Base-by-base conservation (phyloP, 345 rosid species). In the Salix exigua region DNA sequence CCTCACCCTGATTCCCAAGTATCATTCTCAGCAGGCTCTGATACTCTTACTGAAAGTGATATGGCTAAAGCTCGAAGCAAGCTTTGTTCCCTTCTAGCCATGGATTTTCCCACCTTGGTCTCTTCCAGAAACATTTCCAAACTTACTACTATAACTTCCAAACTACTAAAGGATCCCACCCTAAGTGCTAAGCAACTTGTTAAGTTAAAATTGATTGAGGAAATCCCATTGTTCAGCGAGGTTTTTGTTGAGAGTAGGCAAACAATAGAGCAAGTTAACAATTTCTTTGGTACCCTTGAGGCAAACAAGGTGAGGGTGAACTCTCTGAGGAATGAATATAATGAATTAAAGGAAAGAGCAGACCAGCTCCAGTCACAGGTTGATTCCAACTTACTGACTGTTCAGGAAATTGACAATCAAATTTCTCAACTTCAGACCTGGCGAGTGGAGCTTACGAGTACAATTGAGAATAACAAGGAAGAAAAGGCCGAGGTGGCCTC, bases 111-210 rank as follows among this genome's bases (percentile, higher is more conserved):
- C 53, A 77, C 87, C 7, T 76, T 92, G 73, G 80, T 92, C 66
- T 82, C 73, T 72, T 86, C 86, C 38, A 76, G 78, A 31, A 85
- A 86, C 76, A 80, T 89, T 42, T 44, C 73, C 7, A 84, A 88
- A 78, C 82, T 92, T 12, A 76, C 82, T 51, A 70, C 70, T 80
- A 68, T 91, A 11, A 93, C 92, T 4, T 51, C 88, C 38, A 88
- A 82, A 76, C 78, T 90, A 11, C 79, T 70, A 68, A 89, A 75
- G 67, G 91, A 89, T 82, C 92, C 93, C 68, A 74, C 58, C 62
- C 79, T 92, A 33, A 81, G 79, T 81, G 92, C 92, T 1, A 94
- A 87, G 37, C 89, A 90, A 75, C 88, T 84, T 38, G 91, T 90
- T 44, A 90, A 86, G 85, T 65, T 88, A 74, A 90, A 89, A 78